Conservation (phyloP, 441 rosid genomes). For the Jatropha multifida region DNA sequence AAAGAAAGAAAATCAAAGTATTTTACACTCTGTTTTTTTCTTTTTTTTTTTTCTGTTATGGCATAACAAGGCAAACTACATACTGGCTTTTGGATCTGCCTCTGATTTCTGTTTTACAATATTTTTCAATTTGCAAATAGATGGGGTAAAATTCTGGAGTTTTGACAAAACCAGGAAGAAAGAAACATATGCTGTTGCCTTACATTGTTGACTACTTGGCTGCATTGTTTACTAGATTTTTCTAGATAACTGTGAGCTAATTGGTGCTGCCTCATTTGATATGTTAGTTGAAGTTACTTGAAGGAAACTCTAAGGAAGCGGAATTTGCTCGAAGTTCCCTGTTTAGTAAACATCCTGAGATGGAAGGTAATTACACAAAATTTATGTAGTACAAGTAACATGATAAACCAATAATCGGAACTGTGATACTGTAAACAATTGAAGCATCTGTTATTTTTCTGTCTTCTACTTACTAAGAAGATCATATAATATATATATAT, state of each 20-base stretch:
- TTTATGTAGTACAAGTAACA: neutral
- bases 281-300: slow-evolving; percentile 51
- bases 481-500: neutral
- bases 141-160: neutral
- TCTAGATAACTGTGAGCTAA: neutral
- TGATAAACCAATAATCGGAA: neutral
- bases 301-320: slow-evolving; percentile 51
- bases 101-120: neutral
- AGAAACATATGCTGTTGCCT: neutral
- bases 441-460: neutral
- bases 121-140: neutral
- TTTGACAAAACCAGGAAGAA: neutral
- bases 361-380: slow-evolving; percentile 53
- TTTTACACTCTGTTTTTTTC: neutral
- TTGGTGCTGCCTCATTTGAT: slow-evolving; percentile 3
- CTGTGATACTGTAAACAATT: neutral
- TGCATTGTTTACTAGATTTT: neutral
- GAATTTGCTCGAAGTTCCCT: slow-evolving; percentile 52
- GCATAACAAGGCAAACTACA: no score
- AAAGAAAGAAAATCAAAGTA: neutral
- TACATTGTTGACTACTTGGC: neutral
- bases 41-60: no score
- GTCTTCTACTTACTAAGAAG: neutral
- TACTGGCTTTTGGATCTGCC: no score
- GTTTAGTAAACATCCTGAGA: slow-evolving; percentile 84